These are phyloP conservation scores for Prasinococcaceae sp. DNA, from an alignment of 139 green algal species.

Conservation along the genomic window DNA sequence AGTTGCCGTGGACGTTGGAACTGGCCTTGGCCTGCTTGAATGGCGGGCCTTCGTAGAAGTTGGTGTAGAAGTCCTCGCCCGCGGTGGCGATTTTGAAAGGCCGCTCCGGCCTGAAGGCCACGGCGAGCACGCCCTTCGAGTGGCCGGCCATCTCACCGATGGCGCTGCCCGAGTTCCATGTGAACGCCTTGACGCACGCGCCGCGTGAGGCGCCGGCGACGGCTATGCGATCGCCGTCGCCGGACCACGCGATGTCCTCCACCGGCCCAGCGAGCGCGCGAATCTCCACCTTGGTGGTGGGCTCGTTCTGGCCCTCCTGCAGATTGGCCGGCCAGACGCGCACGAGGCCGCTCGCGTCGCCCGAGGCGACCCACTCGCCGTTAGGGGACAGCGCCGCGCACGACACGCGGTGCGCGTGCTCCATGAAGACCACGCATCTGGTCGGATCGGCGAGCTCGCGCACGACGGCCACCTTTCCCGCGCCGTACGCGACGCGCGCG, in stretches of 20 bases:
- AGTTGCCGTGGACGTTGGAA: conserved; percentile 30
- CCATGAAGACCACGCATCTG: conserved; percentile 9
- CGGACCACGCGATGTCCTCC: conserved; percentile 29
- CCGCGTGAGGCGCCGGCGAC: conserved; percentile 19
- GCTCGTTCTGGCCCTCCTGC: conserved; percentile 15
- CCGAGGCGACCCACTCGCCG: conserved; percentile 30
- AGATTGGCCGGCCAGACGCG: conserved; percentile 18
- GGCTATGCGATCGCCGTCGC: conserved; percentile 31
- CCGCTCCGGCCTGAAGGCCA: conserved; percentile 19
- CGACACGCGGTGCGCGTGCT: conserved; percentile 20
- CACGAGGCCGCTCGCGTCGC: conserved; percentile 21
- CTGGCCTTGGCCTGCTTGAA: conserved; percentile 10
- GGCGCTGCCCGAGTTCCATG: conserved; percentile 17
- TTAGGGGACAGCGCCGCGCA: conserved; percentile 26
- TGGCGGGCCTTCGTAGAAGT: conserved; percentile 35
- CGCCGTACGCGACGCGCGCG: conserved; percentile 4
- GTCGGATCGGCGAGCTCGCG: conserved; percentile 16
- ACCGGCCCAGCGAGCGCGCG: conserved; percentile 21
- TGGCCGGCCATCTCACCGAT: conserved; percentile 31
- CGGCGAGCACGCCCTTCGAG: conserved; percentile 29
- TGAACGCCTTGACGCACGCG: conserved; percentile 19
- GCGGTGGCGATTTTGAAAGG: conserved; percentile 32
- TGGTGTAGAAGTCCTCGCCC: conserved; percentile 28
- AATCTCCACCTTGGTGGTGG: conserved; percentile 25
- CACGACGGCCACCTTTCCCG: conserved; percentile 12